A percentile compares a stretch with the other conserved stretches of the same genome.
phyloP scores from a whole-genome alignment of 257 asterid genomes.

The Haberlea rhodopensis region DNA sequence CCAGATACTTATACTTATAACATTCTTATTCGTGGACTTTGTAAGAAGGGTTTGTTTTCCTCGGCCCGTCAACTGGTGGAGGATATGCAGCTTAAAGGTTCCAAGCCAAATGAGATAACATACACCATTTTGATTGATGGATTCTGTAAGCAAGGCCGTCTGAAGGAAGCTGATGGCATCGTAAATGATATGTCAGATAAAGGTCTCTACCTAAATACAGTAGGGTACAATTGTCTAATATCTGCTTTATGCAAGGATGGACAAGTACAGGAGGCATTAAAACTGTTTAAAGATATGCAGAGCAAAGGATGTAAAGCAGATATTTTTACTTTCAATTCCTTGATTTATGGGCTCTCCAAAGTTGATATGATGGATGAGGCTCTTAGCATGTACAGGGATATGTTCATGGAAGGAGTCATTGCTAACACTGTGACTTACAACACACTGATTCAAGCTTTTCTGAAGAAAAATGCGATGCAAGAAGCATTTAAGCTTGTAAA shows the following conservation, averaged over 20 bases:
- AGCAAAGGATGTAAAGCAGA: slow-evolving; percentile 67
- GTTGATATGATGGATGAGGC: slow-evolving; percentile 67
- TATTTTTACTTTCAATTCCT: slow-evolving; percentile 63
- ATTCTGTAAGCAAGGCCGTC: slow-evolving; percentile 63
- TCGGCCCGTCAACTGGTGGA: slow-evolving; percentile 55
- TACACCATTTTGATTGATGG: slow-evolving; percentile 77
- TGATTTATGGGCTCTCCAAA: slow-evolving; percentile 65
- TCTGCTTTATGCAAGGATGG: slow-evolving; percentile 73
- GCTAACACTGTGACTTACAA: slow-evolving; percentile 81
- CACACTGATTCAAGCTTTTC: slow-evolving; percentile 66
- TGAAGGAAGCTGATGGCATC: slow-evolving; percentile 57
- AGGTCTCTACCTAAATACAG: slow-evolving; percentile 58
- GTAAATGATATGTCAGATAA: slow-evolving; percentile 59
- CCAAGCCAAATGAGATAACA: slow-evolving; percentile 60
- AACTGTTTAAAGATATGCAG: slow-evolving; percentile 45
- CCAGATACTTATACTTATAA: slow-evolving; percentile 80
- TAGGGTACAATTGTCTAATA: slow-evolving; percentile 74
- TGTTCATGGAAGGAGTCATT: slow-evolving; percentile 78
- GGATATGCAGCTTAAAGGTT: slow-evolving; percentile 50
- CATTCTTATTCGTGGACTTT: slow-evolving; percentile 74
- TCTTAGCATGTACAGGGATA: slow-evolving; percentile 52
- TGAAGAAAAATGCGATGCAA: slow-evolving; percentile 47
- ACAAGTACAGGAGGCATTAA: slow-evolving; percentile 53
- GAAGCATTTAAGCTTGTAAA: slow-evolving; percentile 72
- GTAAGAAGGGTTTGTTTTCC: slow-evolving; percentile 58